phyloP scores from a whole-genome alignment of 495 filamentous ascomycete species.

The Neurospora intermedia region DNA sequence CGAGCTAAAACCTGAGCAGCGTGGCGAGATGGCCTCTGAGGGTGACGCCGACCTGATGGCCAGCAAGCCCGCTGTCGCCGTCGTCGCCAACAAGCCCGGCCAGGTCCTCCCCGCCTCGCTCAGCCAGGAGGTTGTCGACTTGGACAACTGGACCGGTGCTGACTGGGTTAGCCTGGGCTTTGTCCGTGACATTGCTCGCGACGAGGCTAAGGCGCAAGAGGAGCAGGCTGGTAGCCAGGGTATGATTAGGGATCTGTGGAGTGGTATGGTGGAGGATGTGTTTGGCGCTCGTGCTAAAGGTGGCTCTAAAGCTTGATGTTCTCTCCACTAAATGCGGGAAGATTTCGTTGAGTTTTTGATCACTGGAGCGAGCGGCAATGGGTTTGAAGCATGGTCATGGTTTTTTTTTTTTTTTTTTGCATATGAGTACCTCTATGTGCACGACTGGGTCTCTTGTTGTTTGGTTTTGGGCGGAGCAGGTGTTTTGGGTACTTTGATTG shows the following conservation, averaged over 20 bases:
- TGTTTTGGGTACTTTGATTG: background rate
- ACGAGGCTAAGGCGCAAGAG: conserved; percentile 6
- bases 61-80: conserved; percentile 21
- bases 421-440: background rate
- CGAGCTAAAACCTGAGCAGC: background rate
- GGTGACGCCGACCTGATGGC: conserved; percentile 23
- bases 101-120: conserved; percentile 29
- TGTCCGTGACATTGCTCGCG: conserved; percentile 21
- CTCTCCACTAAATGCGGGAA: background rate
- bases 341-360: background rate
- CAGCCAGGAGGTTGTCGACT: conserved; percentile 21
- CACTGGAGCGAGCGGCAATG: background rate
- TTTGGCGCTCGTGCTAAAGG: conserved; percentile 12
- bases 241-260: conserved; percentile 36
- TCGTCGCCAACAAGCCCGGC: conserved; percentile 35
- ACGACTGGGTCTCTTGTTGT: background rate
- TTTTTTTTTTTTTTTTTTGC: background rate
- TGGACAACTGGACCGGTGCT: conserved; percentile 30
- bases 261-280: conserved; percentile 36
- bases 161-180: conserved; percentile 40
- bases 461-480: background rate
- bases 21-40: conserved; percentile 14
- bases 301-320: background rate
- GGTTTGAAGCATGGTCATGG: background rate
- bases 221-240: conserved; percentile 19